Percentiles rank a stretch among this genome's conserved stretches.
Conservation (phyloP, 352 stramenopile genomes). For the Phytophthora niederhauseri region DNA sequence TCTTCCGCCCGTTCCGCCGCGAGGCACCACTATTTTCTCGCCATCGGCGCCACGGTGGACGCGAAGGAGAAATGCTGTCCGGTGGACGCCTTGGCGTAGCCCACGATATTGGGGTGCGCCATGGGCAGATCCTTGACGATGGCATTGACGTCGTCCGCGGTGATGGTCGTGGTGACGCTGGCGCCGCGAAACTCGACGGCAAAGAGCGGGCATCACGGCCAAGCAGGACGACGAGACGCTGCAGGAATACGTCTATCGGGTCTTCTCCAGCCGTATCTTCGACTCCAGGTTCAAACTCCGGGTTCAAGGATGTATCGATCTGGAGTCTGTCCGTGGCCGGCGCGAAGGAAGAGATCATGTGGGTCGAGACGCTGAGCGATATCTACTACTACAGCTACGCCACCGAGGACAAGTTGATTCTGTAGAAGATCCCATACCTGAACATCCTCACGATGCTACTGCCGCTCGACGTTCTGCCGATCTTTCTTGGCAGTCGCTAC, state of each 20-base stretch:
- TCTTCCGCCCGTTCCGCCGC: constrained; percentile 77
- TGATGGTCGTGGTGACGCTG: constrained; percentile 89
- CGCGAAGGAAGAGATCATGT: constrained; percentile 43
- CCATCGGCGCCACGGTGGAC: constrained; percentile 69
- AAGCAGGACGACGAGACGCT: constrained; percentile 39
- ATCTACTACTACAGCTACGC: neutral
- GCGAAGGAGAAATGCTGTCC: constrained; percentile 70
- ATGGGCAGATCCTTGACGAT: constrained; percentile 88
- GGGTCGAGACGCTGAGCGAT: constrained; percentile 55
- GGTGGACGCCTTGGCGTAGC: constrained; percentile 77
- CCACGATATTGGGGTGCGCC: constrained; percentile 82
- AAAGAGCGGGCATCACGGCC: constrained; percentile 54
- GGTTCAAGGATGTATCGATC: constrained; percentile 48
- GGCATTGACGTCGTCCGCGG: constrained; percentile 80
- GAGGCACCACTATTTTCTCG: constrained; percentile 74
- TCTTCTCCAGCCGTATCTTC: constrained; percentile 49
- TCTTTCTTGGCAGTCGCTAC: too few species aligned
- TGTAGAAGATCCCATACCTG: too few species aligned
- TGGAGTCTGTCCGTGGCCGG: constrained; percentile 47
- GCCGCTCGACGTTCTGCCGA: too few species aligned
- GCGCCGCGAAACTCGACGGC: constrained; percentile 81
- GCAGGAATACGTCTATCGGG: constrained; percentile 36
- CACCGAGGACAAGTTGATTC: too few species aligned
- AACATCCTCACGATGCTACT: too few species aligned
- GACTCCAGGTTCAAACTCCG: constrained; percentile 37